Conservation (phyloP, 169 alveolate species). For the Babesia microti region DNA sequence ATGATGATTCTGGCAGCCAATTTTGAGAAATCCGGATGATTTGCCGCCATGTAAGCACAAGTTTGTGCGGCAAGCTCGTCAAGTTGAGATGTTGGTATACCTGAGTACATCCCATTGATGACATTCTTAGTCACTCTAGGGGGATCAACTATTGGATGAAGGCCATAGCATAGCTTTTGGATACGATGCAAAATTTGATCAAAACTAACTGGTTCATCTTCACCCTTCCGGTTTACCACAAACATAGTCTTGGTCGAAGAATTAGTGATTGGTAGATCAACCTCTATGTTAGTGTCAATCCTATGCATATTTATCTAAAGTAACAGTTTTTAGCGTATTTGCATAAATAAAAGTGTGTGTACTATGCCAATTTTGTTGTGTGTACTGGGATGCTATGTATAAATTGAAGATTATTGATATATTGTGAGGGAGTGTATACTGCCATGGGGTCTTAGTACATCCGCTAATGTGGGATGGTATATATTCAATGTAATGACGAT, state of each 20-base stretch:
- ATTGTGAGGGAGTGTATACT: background rate
- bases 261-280: constrained; percentile 4
- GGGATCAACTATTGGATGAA: constrained; percentile 73
- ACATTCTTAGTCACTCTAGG: constrained; percentile 80
- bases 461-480: constrained; percentile 1
- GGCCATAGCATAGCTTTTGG: constrained; percentile 65
- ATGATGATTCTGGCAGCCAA: constrained; percentile 95
- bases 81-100: constrained; percentile 83
- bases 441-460: no score
- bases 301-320: constrained; percentile 1
- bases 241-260: constrained; percentile 57
- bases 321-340: background rate
- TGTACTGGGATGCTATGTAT: constrained; percentile 7
- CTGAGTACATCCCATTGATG: constrained; percentile 81
- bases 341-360: constrained; percentile 5
- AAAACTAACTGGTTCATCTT: constrained; percentile 67
- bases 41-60: constrained; percentile 96
- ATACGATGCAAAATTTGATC: constrained; percentile 68
- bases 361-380: constrained; percentile 1
- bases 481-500: background rate
- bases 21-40: constrained; percentile 91
- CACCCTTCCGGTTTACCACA: constrained; percentile 71
- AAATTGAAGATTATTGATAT: constrained; percentile 4
- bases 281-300: background rate
- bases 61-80: constrained; percentile 97